Conservation (phyloP, 2,329 filamentous ascomycete species). For the Aureobasidium mangrovei region DNA sequence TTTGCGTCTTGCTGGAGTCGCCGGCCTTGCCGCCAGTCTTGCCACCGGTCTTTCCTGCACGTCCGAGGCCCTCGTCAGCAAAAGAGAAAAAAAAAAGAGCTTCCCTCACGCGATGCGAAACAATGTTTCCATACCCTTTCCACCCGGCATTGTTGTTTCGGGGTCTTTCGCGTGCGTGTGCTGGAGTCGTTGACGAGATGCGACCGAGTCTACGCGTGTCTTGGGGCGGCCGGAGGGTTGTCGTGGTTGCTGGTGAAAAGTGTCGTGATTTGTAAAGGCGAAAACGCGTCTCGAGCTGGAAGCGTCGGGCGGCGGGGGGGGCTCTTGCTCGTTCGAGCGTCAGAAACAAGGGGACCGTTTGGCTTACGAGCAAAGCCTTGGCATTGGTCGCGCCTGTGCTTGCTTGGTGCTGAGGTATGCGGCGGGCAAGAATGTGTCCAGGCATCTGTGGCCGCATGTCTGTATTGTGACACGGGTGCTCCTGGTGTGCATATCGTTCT, state of each 20-base stretch:
- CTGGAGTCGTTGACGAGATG: constrained; percentile 3
- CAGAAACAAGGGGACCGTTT: too few relatives aligned
- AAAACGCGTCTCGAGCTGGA: constrained; percentile 4
- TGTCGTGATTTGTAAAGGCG: constrained; percentile 4
- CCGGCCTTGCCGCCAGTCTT: constrained; percentile 77
- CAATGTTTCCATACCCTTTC: constrained; percentile 74
- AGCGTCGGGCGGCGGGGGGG: background rate
- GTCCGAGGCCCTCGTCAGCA: constrained; percentile 21
- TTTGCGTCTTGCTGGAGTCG: constrained; percentile 79
- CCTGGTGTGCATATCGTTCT: too few relatives aligned
- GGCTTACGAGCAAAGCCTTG: too few relatives aligned
- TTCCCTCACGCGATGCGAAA: constrained; percentile 32
- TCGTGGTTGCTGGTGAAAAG: constrained; percentile 9
- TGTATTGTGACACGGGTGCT: too few relatives aligned
- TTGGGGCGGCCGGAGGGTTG: constrained; percentile 11
- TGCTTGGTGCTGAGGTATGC: too few relatives aligned
- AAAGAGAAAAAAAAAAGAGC: constrained; percentile 10
- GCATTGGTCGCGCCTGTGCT: too few relatives aligned
- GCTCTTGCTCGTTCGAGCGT: too few relatives aligned
- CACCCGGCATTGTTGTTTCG: constrained; percentile 56
- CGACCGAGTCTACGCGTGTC: constrained; percentile 12
- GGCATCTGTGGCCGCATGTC: too few relatives aligned
- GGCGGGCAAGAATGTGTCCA: too few relatives aligned
- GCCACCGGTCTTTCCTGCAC: constrained; percentile 56
- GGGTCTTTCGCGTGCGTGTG: constrained; percentile 1